A percentile compares a stretch with the other conserved stretches of the same genome.
Conservation (phyloP, 768 basidiomycete species). For the Tylopilus rubrobrunneus region DNA sequence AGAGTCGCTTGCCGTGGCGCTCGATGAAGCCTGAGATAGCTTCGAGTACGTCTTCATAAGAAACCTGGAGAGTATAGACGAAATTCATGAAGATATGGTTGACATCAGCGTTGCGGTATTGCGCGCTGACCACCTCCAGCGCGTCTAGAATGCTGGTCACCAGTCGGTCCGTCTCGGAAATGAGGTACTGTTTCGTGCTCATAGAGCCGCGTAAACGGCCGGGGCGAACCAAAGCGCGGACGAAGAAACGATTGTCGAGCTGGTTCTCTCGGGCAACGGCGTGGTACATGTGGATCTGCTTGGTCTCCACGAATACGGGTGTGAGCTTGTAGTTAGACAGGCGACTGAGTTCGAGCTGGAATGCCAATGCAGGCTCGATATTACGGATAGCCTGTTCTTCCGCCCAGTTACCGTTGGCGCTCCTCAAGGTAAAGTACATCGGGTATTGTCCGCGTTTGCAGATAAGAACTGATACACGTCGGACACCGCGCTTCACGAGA, state of each 20-base stretch:
- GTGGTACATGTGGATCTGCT: constrained; percentile 98
- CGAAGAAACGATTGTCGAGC: constrained; percentile 97
- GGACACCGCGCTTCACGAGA: constrained; percentile 74
- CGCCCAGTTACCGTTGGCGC: constrained; percentile 68
- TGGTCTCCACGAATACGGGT: constrained; percentile 94
- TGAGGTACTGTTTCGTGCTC: constrained; percentile 96
- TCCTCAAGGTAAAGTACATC: constrained; percentile 88
- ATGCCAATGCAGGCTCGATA: constrained; percentile 96
- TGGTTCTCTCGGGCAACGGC: constrained; percentile 94
- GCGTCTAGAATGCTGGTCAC: constrained; percentile 93
- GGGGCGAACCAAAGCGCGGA: constrained; percentile 93
- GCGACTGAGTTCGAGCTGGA: constrained; percentile 95
- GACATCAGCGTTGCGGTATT: constrained; percentile 90
- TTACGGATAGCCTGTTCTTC: constrained; percentile 98
- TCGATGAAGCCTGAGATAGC: constrained; percentile 99
- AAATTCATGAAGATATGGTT: constrained; percentile 99
- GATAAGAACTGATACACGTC: constrained; percentile 87
- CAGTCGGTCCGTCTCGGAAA: constrained; percentile 96
- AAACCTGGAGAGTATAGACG: constrained; percentile 92
- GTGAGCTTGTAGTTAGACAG: constrained; percentile 95
- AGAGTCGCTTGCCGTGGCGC: constrained; percentile 95
- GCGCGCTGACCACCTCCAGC: constrained; percentile 87
- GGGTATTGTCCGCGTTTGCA: constrained; percentile 92
- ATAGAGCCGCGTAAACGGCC: constrained; percentile 89
- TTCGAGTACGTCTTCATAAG: constrained; percentile 93